A percentile compares a stretch with the other conserved stretches of the same genome.
Evolutionary conservation across 2,329 filamentous ascomycete genomes (phyloP).

Genomic region (Phialophora tarda): DNA sequence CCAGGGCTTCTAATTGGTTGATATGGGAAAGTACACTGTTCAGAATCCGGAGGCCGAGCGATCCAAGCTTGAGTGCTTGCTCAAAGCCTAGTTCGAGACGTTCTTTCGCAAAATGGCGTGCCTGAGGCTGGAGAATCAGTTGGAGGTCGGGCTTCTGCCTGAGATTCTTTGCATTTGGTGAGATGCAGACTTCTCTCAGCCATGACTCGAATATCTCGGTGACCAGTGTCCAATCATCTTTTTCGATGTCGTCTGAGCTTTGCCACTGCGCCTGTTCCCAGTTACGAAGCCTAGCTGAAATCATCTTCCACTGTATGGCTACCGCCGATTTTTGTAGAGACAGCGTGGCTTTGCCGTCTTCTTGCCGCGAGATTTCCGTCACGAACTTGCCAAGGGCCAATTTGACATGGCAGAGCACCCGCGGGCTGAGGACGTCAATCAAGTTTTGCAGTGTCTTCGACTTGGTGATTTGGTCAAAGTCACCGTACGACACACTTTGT

Average conservation of each 20-base stretch:
- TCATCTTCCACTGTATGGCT: constrained; percentile 26
- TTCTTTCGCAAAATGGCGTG: constrained; percentile 26
- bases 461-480: constrained; percentile 85
- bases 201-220: constrained; percentile 10
- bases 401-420: constrained; percentile 10
- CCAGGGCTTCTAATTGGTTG: constrained; percentile 10
- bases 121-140: constrained; percentile 11
- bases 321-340: constrained; percentile 25
- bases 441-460: constrained; percentile 60
- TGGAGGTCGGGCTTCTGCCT: neutral
- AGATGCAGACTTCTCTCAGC: constrained; percentile 17
- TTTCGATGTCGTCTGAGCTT: neutral
- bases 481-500: constrained; percentile 70
- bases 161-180: neutral
- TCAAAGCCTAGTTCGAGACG: constrained; percentile 29
- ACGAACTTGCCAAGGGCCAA: constrained; percentile 24
- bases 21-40: constrained; percentile 16
- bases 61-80: constrained; percentile 30
- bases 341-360: constrained; percentile 23
- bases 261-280: constrained; percentile 16
- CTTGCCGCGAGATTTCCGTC: constrained; percentile 2
- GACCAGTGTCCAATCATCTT: constrained; percentile 12
- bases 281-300: constrained; percentile 18
- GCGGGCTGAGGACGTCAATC: constrained; percentile 17
- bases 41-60: constrained; percentile 16